Conservation (phyloP, 768 basidiomycete genomes). For the Auriscalpium vulgare region DNA sequence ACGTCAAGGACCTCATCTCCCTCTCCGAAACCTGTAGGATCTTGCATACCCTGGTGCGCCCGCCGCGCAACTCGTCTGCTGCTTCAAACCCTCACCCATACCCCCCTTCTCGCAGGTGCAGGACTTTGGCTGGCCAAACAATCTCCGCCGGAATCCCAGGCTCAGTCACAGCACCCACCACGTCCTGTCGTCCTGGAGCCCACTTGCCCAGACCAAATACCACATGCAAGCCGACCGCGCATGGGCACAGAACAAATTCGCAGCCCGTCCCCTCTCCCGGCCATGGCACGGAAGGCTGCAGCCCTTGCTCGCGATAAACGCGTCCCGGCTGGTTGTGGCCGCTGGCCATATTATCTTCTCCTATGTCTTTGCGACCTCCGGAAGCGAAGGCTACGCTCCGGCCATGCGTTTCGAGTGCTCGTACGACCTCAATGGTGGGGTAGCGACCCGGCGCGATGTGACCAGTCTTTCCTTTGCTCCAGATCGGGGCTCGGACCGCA, state of each 20-base stretch:
- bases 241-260: conserved; percentile 14
- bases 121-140: conserved; percentile 7
- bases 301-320: conserved; percentile 17
- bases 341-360: conserved; percentile 18
- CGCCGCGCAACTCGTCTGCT: background rate
- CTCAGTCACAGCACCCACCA: conserved; percentile 7
- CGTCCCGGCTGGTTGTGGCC: conserved; percentile 20
- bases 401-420: conserved; percentile 40
- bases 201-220: conserved; percentile 12
- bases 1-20: conserved; percentile 7
- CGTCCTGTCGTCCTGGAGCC: conserved; percentile 7
- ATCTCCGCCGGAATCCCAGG: conserved; percentile 7
- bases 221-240: conserved; percentile 14
- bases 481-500: conserved; percentile 36
- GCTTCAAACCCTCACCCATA: background rate
- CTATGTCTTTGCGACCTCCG: conserved; percentile 15
- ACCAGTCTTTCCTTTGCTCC: conserved; percentile 44
- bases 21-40: conserved; percentile 4
- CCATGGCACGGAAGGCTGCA: conserved; percentile 21
- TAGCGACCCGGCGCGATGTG: conserved; percentile 36
- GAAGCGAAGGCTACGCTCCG: conserved; percentile 27
- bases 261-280: conserved; percentile 15
- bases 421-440: conserved; percentile 30
- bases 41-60: conserved; percentile 9
- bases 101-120: conserved; percentile 4